Evolutionary conservation across 73 alveolate species (phyloP), one percentile per base, ranked within the genome.

Genomic region (Paraurostyla sp.): DNA sequence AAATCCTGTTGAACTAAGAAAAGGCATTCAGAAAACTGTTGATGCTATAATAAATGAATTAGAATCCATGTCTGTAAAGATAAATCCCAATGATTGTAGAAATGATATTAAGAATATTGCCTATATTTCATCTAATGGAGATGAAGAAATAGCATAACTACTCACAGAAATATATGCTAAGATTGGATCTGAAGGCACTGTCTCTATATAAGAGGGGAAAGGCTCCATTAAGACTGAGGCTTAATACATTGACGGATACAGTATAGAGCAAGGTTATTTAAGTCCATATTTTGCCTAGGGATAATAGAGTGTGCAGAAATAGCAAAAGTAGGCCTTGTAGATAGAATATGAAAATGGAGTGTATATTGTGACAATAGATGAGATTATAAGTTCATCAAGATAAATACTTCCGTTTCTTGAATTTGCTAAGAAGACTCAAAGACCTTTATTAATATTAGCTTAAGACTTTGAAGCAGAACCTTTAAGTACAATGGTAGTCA

Each of bases 211-310:
- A 88, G 83, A 58, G 35, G 92, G 92, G 0, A 80, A 56, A 36
- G 89, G 89, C n/a, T 60, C 59, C 0, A 16, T 80, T 11, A 88
- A 88, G 33, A 75, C 81, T 35, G 84, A 52, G 40, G 85, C 82
- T 16, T 36, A 88, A 35, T 88, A 56, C 68, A 68, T 86, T 7
- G 85, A 88, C 27, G 94, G 94, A 13, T 68, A 80, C 33, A 78
- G 80, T 49, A 20, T 81, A 59, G 71, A 81, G 52, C 43, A 58
- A 45, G 94, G 94, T 0, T 88, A 38, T 58, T 68, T 88, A 80
- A 71, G 91, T 36, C 91, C 94, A n/a, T 88, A 88, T 58, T 88
- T 88, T 81, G 86, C 83, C 7, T n/a, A n/a, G n/a, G n/a, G n/a
- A n/a, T n/a, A n/a, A n/a, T n/a, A n/a, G n/a, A n/a, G n/a, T n/a